Evolutionary conservation across 495 filamentous ascomycete genomes (phyloP), one percentile per base, ranked within the genome.

Genomic region (Saxophila tyrrhenica): DNA sequence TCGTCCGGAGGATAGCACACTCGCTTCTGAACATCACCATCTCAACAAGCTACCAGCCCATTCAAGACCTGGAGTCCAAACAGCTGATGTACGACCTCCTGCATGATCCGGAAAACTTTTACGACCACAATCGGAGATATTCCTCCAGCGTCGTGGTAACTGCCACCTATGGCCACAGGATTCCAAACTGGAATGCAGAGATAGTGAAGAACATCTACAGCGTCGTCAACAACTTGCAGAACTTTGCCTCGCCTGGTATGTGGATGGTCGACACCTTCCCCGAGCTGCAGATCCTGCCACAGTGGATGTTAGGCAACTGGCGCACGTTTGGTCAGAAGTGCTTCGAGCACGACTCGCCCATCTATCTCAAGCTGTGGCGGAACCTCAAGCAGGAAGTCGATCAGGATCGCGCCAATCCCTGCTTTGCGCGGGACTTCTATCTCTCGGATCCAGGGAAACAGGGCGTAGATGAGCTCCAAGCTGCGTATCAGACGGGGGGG

Each of bases 11-110:
- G 52, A 53, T 66, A 39, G 60, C 55, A 29, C 66, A 69, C 39
- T 49, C 58, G 3, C 39, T 65, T 35, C 57, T 69, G 39, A 61
- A 60, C 48, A 39, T 58, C 15, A 58, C 52, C 25, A 58, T 58
- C 8, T 35, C 56, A 3, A 50, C 59, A 23, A 59, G 55, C 47
- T 64, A 66, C 43, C 51, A 64, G 47, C 54, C 62, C 13, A 63
- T 64, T 21, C 65, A 68, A 48, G 65, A 66, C 38, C 64, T 62
- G 39, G 67, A 69, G 47, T 61, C 63, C 35, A 66, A 61, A 38
- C 61, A 63, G 21, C n/a, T 69, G 47, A 50, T 66, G 43, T 32
- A 41, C 3, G 61, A 67, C 25, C 59, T 69, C 25, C 44, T 66
- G 24, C 46, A 64, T 17, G 47, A 46, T 42, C 56, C 62, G 15